Evolutionary conservation across 768 basidiomycete species (phyloP).

Genomic region (Leucocoprinus birnbaumii): DNA sequence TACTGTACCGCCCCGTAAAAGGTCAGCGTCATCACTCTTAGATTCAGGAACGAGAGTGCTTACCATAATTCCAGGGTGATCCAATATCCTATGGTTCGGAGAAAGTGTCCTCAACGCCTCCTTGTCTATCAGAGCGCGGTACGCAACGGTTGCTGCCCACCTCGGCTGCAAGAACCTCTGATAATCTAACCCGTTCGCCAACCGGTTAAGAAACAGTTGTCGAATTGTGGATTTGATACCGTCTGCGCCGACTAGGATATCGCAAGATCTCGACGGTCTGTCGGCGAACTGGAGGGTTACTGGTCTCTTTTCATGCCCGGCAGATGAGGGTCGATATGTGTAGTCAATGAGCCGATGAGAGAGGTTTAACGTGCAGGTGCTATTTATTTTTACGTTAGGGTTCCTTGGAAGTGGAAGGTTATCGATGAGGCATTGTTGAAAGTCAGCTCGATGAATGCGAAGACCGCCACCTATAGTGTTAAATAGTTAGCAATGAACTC

Average conservation of each 20-base stretch:
- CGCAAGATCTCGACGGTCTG: slow-evolving; percentile 23
- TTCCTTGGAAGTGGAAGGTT: slow-evolving; percentile 22
- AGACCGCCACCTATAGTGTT: slow-evolving; percentile 23
- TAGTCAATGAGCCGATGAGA: slow-evolving; percentile 40
- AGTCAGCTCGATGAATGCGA: slow-evolving; percentile 40
- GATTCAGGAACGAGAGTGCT: neutral
- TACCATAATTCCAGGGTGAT: slow-evolving; percentile 20
- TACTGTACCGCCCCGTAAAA: slow-evolving; percentile 21
- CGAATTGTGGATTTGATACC: slow-evolving; percentile 29
- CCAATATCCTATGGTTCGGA: slow-evolving; percentile 24
- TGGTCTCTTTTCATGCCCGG: neutral
- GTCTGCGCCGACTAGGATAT: slow-evolving; percentile 39
- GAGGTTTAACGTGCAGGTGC: slow-evolving; percentile 23
- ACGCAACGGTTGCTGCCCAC: slow-evolving; percentile 32
- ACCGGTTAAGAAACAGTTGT: slow-evolving; percentile 12
- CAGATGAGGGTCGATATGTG: slow-evolving; percentile 15
- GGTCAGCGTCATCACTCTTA: neutral
- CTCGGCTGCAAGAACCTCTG: slow-evolving; percentile 23
- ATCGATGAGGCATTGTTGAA: slow-evolving; percentile 39
- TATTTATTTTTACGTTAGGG: neutral
- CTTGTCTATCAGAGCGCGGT: slow-evolving; percentile 28
- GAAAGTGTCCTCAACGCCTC: slow-evolving; percentile 19
- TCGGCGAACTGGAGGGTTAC: slow-evolving; percentile 20
- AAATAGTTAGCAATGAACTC: neutral
- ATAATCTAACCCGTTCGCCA: neutral